These are phyloP conservation scores for Hepatocystis sp. DNA, from an alignment of 169 alveolate genomes.

Conservation along the genomic window DNA sequence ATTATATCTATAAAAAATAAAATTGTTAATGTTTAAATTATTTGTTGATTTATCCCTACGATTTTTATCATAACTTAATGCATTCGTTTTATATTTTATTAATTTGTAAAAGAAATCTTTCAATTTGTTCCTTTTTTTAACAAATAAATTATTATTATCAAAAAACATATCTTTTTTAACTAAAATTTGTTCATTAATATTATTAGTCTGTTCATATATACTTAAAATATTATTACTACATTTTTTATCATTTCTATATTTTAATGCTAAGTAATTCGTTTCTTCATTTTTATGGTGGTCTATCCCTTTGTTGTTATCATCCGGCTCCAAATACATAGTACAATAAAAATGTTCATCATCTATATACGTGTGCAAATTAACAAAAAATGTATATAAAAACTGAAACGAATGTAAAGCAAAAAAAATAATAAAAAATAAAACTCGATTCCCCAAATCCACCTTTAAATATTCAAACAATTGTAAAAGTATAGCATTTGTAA, in stretches of 20 bases:
- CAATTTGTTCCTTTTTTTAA: slow-evolving; percentile 10
- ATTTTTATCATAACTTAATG: neutral
- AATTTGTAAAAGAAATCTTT: slow-evolving; percentile 18
- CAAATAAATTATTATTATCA: too few species aligned
- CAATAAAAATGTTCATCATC: slow-evolving; percentile 17
- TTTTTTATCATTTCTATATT: neutral
- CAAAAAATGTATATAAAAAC: slow-evolving; percentile 30
- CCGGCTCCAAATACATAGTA: neutral
- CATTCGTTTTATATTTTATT: neutral
- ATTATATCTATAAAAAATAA: slow-evolving; percentile 50
- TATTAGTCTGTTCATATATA: slow-evolving; percentile 11
- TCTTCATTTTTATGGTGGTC: neutral
- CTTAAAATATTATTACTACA: neutral
- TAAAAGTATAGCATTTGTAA: slow-evolving; percentile 60
- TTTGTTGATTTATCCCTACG: neutral
- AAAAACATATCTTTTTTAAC: slow-evolving; percentile 45
- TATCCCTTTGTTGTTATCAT: slow-evolving; percentile 1
- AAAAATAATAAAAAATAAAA: slow-evolving; percentile 58
- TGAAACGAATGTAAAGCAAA: slow-evolving; percentile 54
- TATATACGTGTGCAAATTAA: slow-evolving; percentile 70
- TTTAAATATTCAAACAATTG: slow-evolving; percentile 68
- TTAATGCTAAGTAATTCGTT: neutral
- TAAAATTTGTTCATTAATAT: slow-evolving; percentile 4
- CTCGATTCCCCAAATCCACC: slow-evolving; percentile 58
- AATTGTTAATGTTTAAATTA: slow-evolving; percentile 33